These are phyloP conservation scores for Excoecaria agallocha DNA, from an alignment of 345 rosid genomes.

Conservation along the genomic window DNA sequence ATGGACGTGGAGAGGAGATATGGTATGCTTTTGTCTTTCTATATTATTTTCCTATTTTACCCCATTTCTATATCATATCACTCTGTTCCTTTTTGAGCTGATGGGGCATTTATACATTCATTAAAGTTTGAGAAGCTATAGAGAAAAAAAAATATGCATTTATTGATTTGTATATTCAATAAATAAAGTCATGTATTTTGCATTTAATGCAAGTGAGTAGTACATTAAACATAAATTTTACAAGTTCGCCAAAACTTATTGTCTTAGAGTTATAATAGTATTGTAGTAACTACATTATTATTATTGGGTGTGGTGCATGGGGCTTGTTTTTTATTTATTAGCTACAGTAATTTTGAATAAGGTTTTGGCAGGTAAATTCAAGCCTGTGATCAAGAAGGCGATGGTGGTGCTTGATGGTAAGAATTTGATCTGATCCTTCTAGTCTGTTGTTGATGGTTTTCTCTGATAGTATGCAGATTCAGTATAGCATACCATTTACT, in stretches of 20 bases:
- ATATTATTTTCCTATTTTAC: too few species aligned
- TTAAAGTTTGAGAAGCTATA: background rate
- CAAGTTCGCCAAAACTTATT: background rate
- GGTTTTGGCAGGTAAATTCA: too few species aligned
- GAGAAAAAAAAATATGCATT: too few species aligned
- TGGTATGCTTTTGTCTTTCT: slow-evolving; percentile 38
- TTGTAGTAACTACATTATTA: too few species aligned
- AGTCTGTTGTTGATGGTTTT: too few species aligned
- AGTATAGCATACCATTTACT: background rate
- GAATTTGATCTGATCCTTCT: too few species aligned
- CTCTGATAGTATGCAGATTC: background rate
- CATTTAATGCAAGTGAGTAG: background rate
- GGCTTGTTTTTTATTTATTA: too few species aligned
- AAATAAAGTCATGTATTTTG: background rate
- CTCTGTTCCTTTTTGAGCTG: background rate
- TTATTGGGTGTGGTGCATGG: too few species aligned
- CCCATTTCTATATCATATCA: background rate
- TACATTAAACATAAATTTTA: background rate
- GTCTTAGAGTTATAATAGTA: too few species aligned
- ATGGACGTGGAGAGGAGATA: slow-evolving; percentile 99
- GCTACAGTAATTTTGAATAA: too few species aligned
- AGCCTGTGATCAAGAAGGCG: too few species aligned
- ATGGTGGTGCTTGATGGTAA: too few species aligned
- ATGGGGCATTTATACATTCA: background rate
- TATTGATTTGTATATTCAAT: background rate